These are phyloP conservation scores for Reutealis trisperma DNA, from an alignment of 345 rosid species.

Conservation along the genomic window DNA sequence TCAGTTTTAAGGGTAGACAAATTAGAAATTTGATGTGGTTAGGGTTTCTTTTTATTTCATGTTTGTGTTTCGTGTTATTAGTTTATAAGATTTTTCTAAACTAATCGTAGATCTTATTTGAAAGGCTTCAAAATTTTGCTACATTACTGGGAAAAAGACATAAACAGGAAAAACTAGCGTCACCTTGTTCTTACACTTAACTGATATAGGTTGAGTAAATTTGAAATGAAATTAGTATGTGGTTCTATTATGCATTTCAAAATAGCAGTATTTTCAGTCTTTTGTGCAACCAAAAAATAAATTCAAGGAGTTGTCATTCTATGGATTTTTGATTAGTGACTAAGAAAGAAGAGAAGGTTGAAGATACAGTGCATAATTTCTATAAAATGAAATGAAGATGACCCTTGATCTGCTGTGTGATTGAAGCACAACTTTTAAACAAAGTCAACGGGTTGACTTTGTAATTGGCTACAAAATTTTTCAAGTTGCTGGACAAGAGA, in stretches of 20 bases:
- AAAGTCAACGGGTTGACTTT: neutral
- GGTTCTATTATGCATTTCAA: neutral
- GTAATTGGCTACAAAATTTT: neutral
- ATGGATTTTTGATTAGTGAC: neutral
- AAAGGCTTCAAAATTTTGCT: neutral
- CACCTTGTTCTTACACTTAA: constrained; percentile 3
- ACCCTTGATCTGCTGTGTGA: neutral
- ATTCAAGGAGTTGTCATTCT: neutral
- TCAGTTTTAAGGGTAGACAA: neutral
- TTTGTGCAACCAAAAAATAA: neutral
- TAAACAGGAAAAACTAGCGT: neutral
- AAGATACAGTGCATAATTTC: neutral
- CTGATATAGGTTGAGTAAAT: neutral
- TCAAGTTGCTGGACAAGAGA: neutral
- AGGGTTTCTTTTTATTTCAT: neutral
- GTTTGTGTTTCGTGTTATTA: neutral
- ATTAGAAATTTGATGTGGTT: neutral
- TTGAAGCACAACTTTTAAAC: neutral
- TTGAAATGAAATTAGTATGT: neutral
- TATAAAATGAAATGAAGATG: neutral
- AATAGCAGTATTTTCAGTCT: neutral
- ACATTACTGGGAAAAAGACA: neutral
- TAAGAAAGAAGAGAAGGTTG: neutral
- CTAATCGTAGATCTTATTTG: neutral
- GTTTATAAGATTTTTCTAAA: neutral